Conservation (phyloP, 441 rosid species). For the Mallotus japonicus region DNA sequence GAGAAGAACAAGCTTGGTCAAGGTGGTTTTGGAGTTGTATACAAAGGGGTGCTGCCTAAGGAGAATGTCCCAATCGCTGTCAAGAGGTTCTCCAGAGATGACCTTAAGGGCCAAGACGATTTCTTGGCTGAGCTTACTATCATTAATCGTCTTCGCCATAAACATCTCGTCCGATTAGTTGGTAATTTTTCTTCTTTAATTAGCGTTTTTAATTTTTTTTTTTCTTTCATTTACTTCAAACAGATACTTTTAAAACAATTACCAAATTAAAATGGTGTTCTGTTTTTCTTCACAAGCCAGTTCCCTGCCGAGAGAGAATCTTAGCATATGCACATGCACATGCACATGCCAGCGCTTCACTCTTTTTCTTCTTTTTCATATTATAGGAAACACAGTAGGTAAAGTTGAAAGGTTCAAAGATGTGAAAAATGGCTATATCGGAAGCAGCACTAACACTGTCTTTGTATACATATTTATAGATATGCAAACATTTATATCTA, state of each 20-base stretch:
- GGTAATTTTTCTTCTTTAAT: constrained; percentile 27
- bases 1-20: constrained; percentile 45
- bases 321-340: constrained; percentile 10
- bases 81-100: constrained; percentile 47
- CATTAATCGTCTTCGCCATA: constrained; percentile 59
- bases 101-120: constrained; percentile 43
- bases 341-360: background rate
- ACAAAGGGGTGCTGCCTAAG: constrained; percentile 37
- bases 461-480: too few species aligned
- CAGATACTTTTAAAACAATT: too few species aligned
- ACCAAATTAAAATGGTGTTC: too few species aligned
- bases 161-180: constrained; percentile 46
- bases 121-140: constrained; percentile 55
- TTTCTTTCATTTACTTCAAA: background rate
- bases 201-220: background rate
- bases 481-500: too few species aligned
- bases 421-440: background rate
- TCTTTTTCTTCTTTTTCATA: too few species aligned
- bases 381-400: too few species aligned
- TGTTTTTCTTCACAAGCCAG: background rate
- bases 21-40: constrained; percentile 53
- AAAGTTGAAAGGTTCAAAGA: background rate
- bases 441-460: too few species aligned
- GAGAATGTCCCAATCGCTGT: constrained; percentile 48
- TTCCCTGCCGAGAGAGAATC: background rate